A percentile compares a stretch with the other conserved stretches of the same genome.
These are phyloP conservation scores for Helichrysum umbraculigerum DNA, from an alignment of 129 eudicot genomes.

Conservation along the genomic window DNA sequence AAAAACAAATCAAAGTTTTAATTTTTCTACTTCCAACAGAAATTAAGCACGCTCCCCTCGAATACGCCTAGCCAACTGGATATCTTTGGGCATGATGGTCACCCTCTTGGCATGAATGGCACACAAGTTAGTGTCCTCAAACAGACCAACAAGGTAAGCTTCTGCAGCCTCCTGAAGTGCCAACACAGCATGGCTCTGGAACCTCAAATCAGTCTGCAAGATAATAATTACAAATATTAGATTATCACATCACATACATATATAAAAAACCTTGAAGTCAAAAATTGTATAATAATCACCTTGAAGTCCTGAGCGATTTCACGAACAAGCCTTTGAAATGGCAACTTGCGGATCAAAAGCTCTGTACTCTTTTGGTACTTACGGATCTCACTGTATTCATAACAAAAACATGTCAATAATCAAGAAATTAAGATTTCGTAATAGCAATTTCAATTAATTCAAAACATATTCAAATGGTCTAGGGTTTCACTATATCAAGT, in stretches of 20 bases:
- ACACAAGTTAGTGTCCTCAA: slow-evolving; percentile 70
- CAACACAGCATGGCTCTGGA: slow-evolving; percentile 75
- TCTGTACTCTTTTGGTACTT: slow-evolving; percentile 18
- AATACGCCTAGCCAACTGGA: slow-evolving; percentile 69
- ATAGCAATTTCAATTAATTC: too few species aligned
- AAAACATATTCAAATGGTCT: not conserved
- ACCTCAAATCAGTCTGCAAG: slow-evolving; percentile 64
- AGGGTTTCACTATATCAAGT: slow-evolving; percentile 3
- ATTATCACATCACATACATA: not conserved
- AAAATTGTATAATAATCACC: not conserved
- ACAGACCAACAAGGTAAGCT: slow-evolving; percentile 72
- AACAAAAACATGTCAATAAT: not conserved
- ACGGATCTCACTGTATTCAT: slow-evolving; percentile 16
- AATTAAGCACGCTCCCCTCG: slow-evolving; percentile 73
- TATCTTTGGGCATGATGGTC: slow-evolving; percentile 75
- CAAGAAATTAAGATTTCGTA: not conserved
- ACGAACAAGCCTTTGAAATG: slow-evolving; percentile 17
- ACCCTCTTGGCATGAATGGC: slow-evolving; percentile 83
- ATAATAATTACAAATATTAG: slow-evolving; percentile 21
- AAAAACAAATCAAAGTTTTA: slow-evolving; percentile 1
- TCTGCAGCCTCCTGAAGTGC: slow-evolving; percentile 82
- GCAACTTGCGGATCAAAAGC: slow-evolving; percentile 10
- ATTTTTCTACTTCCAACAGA: not conserved
- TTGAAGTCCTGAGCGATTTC: slow-evolving; percentile 19
- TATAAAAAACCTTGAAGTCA: not conserved